Evolutionary conservation across 106 monocot species (phyloP), one percentile per base, ranked within the genome.

Genomic region (Agapanthus africanus): DNA sequence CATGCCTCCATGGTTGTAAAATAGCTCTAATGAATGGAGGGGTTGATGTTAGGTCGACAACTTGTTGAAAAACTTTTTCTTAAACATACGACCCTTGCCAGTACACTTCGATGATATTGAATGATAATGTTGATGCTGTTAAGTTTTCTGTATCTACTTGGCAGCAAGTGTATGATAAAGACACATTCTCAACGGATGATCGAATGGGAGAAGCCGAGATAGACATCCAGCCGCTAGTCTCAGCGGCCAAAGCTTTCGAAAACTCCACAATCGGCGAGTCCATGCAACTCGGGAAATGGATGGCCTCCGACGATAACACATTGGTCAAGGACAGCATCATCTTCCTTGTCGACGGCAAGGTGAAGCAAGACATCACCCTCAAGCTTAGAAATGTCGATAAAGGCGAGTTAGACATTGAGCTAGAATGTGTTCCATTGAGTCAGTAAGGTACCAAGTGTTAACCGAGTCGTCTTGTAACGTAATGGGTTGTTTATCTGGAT

Each of bases 101-200:
- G n/a, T n/a, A n/a, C n/a, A n/a, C n/a, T n/a, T n/a, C n/a, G n/a
- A n/a, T n/a, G n/a, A n/a, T n/a, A n/a, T n/a, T n/a, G n/a, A n/a
- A n/a, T n/a, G n/a, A n/a, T n/a, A n/a, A n/a, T n/a, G n/a, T n/a
- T n/a, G n/a, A n/a, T n/a, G n/a, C n/a, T n/a, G n/a, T n/a, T n/a
- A n/a, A n/a, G n/a, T n/a, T n/a, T n/a, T n/a, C n/a, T n/a, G n/a
- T n/a, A n/a, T n/a, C n/a, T n/a, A n/a, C n/a, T 77, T 33, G 15
- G 42, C 86, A 91, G 90, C 81, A 82, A 86, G 95, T 97, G 34
- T 97, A 82, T 33, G 95, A 97, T 46, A 97, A 92, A 72, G 95
- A 97, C 36, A 91, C 78, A 11, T 97, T 97, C 79, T 67, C 79
- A 36, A 76, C 89, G 0, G 95, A 97, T 38, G 95, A 97, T 68